Percentiles rank a stretch among this genome's conserved stretches.
Evolutionary conservation across 306 rosid genomes (phyloP).

Genomic region (Leucaena leucocephala): DNA sequence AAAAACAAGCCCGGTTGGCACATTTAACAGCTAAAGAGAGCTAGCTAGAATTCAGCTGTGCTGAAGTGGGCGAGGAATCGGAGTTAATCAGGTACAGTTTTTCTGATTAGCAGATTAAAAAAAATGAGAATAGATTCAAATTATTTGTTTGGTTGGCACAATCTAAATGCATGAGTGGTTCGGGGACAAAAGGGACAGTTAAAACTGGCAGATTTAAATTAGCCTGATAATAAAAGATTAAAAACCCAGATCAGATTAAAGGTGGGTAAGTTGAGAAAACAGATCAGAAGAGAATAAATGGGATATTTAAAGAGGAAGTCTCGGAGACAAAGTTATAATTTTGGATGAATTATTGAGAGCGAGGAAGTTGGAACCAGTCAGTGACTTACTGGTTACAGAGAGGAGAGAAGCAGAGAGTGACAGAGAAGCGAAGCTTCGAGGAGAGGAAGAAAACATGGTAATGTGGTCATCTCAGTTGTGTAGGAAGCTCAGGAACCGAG

Average conservation of each 20-base stretch:
- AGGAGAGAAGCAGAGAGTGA: constrained; percentile 45
- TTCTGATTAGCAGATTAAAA: constrained; percentile 1
- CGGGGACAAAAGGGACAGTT: constrained; percentile 44
- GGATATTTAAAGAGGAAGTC: constrained; percentile 6
- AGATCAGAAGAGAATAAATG: constrained; percentile 27
- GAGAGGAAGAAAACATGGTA: constrained; percentile 33
- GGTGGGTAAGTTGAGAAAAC: constrained; percentile 28
- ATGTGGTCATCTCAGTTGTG: constrained; percentile 35
- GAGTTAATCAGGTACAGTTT: constrained; percentile 24
- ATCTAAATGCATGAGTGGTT: constrained; percentile 42
- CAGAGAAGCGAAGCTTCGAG: constrained; percentile 53
- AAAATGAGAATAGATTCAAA: background rate
- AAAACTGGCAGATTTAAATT: constrained; percentile 45
- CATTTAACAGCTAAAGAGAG: constrained; percentile 24
- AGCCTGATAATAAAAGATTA: constrained; percentile 1
- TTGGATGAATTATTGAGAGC: constrained; percentile 11
- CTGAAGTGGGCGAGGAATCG: constrained; percentile 29
- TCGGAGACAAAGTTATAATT: constrained; percentile 17
- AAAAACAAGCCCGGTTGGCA: constrained; percentile 27
- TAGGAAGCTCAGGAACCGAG: constrained; percentile 73
- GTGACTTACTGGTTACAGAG: constrained; percentile 62
- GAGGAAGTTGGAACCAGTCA: constrained; percentile 29
- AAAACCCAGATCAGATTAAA: constrained; percentile 9
- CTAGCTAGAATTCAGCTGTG: constrained; percentile 32
- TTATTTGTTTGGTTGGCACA: background rate